Evolutionary conservation across 2,329 filamentous ascomycete genomes (phyloP).

Genomic region (Cercospora canescens): DNA sequence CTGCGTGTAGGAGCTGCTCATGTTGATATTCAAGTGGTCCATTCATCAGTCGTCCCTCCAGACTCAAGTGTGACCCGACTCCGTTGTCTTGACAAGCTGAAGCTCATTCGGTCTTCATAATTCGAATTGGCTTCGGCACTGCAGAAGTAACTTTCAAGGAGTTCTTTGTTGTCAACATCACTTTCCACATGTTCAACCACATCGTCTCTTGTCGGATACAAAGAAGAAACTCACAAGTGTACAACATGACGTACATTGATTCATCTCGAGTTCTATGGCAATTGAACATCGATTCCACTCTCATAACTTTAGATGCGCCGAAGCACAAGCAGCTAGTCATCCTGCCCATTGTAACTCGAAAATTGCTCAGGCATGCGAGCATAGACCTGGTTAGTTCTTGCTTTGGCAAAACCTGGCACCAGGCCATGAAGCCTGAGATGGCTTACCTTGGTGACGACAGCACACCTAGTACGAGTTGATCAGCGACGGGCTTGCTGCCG

Average conservation of each 20-base stretch:
- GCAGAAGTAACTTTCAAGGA: background rate
- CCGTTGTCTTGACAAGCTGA: too few relatives aligned
- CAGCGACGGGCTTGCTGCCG: background rate
- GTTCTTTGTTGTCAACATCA: background rate
- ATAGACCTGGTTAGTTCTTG: background rate
- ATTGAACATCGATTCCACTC: too few relatives aligned
- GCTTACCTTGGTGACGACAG: background rate
- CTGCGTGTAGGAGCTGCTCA: too few relatives aligned
- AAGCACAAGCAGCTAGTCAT: background rate
- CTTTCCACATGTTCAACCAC: background rate
- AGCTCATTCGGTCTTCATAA: background rate
- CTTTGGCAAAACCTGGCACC: background rate
- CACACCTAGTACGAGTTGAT: background rate
- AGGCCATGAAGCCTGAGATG: background rate
- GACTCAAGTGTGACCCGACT: too few relatives aligned
- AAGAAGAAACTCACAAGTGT: background rate
- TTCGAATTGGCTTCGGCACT: background rate
- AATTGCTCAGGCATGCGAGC: background rate
- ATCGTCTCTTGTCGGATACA: background rate
- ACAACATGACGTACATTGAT: background rate
- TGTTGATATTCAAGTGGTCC: too few relatives aligned
- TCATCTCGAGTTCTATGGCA: background rate
- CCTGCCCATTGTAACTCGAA: background rate
- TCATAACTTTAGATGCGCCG: background rate
- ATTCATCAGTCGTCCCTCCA: too few relatives aligned